phyloP scores from a whole-genome alignment of 2,329 filamentous ascomycete genomes.

The Davidsoniella neocaledoniae region DNA sequence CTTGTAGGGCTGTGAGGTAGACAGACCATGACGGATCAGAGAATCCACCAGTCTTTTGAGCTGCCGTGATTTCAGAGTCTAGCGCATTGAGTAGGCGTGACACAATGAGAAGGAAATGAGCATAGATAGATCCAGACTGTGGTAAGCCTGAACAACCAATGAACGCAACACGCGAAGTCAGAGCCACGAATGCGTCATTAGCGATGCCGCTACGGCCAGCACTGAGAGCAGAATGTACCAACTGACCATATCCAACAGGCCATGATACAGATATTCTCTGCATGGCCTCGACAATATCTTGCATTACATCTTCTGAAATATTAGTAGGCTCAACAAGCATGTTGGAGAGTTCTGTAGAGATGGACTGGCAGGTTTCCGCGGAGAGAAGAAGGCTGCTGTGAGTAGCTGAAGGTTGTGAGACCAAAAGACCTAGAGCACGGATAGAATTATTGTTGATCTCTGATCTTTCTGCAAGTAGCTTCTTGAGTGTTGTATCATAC shows the following conservation, averaged over 20 bases:
- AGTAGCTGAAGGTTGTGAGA: constrained; percentile 23
- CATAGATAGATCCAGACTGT: constrained; percentile 17
- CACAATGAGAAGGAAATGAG: constrained; percentile 26
- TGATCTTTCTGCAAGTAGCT: constrained; percentile 21
- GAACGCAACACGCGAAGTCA: constrained; percentile 30
- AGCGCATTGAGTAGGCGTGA: constrained; percentile 6
- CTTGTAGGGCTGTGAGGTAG: constrained; percentile 17
- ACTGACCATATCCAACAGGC: constrained; percentile 19
- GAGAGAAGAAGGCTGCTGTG: constrained; percentile 20
- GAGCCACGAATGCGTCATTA: constrained; percentile 19
- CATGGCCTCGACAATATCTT: constrained; percentile 26
- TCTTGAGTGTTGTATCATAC: constrained; percentile 18
- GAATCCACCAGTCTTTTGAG: background rate
- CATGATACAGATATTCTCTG: constrained; percentile 23
- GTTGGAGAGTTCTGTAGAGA: constrained; percentile 19
- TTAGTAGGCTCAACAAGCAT: constrained; percentile 18
- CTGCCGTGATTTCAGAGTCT: background rate
- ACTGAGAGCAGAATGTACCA: constrained; percentile 13
- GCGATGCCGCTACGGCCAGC: constrained; percentile 6
- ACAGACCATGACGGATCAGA: constrained; percentile 11
- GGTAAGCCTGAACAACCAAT: constrained; percentile 31
- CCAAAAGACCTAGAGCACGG: constrained; percentile 29
- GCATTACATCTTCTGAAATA: constrained; percentile 22
- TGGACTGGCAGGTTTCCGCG: constrained; percentile 20
- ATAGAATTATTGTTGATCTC: constrained; percentile 28